Evolutionary conservation across 2,329 filamentous ascomycete genomes (phyloP).

Genomic region (Tolypocladium cylindrosporum): DNA sequence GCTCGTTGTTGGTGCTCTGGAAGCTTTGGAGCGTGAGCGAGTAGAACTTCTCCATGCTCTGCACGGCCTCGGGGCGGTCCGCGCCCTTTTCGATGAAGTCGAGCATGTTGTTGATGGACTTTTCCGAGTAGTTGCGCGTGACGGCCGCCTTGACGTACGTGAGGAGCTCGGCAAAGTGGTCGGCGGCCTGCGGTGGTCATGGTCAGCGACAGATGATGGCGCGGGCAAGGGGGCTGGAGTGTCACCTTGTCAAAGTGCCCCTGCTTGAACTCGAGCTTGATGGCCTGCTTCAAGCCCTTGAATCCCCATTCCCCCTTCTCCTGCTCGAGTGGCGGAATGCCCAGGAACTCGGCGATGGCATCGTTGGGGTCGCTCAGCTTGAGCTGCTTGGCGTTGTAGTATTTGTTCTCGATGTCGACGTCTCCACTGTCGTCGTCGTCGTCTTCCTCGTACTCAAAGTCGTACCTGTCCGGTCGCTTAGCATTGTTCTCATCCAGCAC

Average conservation of each 20-base stretch:
- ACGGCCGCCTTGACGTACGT: conserved; percentile 97
- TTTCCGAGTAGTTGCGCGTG: conserved; percentile 96
- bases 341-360: conserved; percentile 87
- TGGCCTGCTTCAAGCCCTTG: conserved; percentile 95
- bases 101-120: conserved; percentile 98
- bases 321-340: conserved; percentile 69
- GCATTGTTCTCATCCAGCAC: not conserved
- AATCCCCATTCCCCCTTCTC: conserved; percentile 99
- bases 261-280: conserved; percentile 94
- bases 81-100: conserved; percentile 94
- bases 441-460: conserved; percentile 94
- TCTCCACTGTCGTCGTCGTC: conserved; percentile 82
- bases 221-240: fast-evolving
- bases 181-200: conserved; percentile 53
- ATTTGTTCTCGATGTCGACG: conserved; percentile 97
- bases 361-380: conserved; percentile 80
- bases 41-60: conserved; percentile 91
- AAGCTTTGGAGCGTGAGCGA: conserved; percentile 88
- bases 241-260: conserved; percentile 71
- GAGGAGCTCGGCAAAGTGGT: conserved; percentile 89
- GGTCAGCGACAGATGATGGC: conserved; percentile 12
- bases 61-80: conserved; percentile 55
- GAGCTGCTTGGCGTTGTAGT: conserved; percentile 98
- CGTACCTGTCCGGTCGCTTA: conserved; percentile 47
- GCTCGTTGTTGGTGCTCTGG: conserved; percentile 94